A percentile compares a stretch with the other conserved stretches of the same genome.
These are phyloP conservation scores for Blastocladiella britannica DNA, from an alignment of 192 early-diverging fungal genomes.

Conservation along the genomic window DNA sequence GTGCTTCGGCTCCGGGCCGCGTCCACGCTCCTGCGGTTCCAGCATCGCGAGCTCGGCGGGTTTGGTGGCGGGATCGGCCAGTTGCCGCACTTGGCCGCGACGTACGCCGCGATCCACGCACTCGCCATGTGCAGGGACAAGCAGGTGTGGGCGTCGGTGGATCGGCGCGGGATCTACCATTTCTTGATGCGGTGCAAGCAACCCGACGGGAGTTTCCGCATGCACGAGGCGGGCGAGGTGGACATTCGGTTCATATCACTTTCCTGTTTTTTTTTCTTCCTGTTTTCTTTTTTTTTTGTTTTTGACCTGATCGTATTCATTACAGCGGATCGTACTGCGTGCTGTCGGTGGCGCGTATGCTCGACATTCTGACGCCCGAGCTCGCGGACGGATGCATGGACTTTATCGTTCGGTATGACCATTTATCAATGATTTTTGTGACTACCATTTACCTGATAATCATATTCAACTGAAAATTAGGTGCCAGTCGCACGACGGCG, in stretches of 20 bases:
- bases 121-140: conserved; percentile 57
- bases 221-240: conserved; percentile 82
- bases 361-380: conserved; percentile 66
- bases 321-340: conserved; percentile 67
- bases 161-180: conserved; percentile 37
- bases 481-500: conserved; percentile 89
- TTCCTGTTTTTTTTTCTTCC: not conserved
- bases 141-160: conserved; percentile 41
- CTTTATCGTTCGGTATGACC: conserved; percentile 34
- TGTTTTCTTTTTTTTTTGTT: conserved; percentile 1
- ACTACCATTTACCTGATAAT: not conserved
- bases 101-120: conserved; percentile 69
- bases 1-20: not conserved
- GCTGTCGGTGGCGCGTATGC: conserved; percentile 48
- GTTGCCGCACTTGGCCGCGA: conserved; percentile 66
- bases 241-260: conserved; percentile 42
- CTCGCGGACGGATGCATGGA: conserved; percentile 36
- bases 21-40: conserved; percentile 36
- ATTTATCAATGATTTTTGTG: not conserved
- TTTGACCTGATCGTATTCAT: not conserved
- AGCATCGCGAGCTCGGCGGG: conserved; percentile 52
- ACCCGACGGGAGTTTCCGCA: conserved; percentile 66
- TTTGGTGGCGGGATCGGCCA: conserved; percentile 75
- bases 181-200: conserved; percentile 69
- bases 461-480: conserved; percentile 5